Base-by-base conservation (phyloP, 139 green algal species). In the Chlorella sp. region DNA sequence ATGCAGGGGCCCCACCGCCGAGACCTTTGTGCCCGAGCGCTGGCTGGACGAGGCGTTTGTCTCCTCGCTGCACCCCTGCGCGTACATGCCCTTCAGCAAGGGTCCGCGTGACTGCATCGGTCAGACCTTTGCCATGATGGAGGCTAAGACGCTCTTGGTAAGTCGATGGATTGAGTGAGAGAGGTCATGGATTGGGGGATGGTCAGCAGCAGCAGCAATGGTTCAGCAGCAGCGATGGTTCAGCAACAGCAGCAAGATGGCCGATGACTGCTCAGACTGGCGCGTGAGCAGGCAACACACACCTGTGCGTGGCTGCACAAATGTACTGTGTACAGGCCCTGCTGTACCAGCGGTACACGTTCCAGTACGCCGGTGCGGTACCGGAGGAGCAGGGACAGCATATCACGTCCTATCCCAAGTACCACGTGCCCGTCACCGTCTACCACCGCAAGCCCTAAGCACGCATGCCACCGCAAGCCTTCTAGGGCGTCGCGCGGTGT, bases 1-100 rank as follows among this genome's bases (percentile, higher is more conserved):
- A n/a, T n/a, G n/a, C 63, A 69, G 63, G 35, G 66, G 66, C 27
- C n/a, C 68, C 6, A 42, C 67, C 59, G 69, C 51, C 1, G 69
- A 20, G 3, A 31, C 35, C 31, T 74, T 74, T 42, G 24, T n/a
- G 10, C 70, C 70, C n/a, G 70, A 75, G 70, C 61, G 70, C 33
- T 75, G 60, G 60, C 60, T 49, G 59, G 72, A 77, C 26, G 72
- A 77, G 30, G 71, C 60, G 26, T 72, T 67, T 55, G 62, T 71
- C 62, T 62, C 72, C 3, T 23, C 4, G 6, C 62, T 77, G 36
- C 72, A 77, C 42, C 72, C 72, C 2, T 71, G 26, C 22, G 31
- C 35, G 29, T 77, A 72, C 42, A 63, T 55, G 72, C 72, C 72
- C 24, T 77, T 77, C 59, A 63, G 31, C n/a, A 71, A 71, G 42